Conservation (phyloP, 257 asterid species). For the Voacanga thouarsii region DNA sequence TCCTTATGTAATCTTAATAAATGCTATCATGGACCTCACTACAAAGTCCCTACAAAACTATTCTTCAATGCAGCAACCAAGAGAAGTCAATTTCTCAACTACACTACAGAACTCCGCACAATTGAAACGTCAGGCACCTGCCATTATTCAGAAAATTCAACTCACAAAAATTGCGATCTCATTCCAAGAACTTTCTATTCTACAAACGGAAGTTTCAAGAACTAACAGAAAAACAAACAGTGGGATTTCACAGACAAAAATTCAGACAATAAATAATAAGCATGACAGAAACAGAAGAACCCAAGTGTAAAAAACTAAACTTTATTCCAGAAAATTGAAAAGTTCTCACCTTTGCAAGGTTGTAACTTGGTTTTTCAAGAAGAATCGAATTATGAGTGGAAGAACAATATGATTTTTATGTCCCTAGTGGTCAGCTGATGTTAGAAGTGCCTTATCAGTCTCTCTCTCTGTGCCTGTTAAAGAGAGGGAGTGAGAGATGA, state of each 20-base stretch:
- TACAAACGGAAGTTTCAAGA: not conserved
- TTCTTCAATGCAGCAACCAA: conserved; percentile 19
- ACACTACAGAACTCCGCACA: conserved; percentile 1
- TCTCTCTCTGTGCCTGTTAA: not conserved
- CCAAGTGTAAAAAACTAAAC: not conserved
- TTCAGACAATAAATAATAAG: not conserved
- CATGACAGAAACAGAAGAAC: conserved; percentile 6
- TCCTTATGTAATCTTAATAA: conserved; percentile 25
- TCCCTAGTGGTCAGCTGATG: not conserved
- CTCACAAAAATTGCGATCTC: conserved; percentile 4
- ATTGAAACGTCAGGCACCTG: conserved; percentile 21
- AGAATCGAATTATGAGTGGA: not conserved
- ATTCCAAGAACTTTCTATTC: conserved; percentile 1
- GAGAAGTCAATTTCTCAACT: conserved; percentile 8
- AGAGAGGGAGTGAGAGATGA: conserved; percentile 5
- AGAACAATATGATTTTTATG: conserved; percentile 1
- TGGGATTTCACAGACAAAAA: not conserved
- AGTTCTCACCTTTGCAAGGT: conserved; percentile 27
- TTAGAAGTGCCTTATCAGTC: not conserved
- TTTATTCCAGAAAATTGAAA: conserved; percentile 6
- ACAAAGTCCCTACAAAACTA: conserved; percentile 5
- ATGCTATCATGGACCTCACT: conserved; percentile 26
- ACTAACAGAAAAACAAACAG: not conserved
- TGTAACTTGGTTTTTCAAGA: not conserved
- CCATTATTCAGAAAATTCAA: conserved; percentile 10